These are phyloP conservation scores for Boletus pseudo-olivaceus DNA, from an alignment of 768 basidiomycete genomes.

Conservation along the genomic window DNA sequence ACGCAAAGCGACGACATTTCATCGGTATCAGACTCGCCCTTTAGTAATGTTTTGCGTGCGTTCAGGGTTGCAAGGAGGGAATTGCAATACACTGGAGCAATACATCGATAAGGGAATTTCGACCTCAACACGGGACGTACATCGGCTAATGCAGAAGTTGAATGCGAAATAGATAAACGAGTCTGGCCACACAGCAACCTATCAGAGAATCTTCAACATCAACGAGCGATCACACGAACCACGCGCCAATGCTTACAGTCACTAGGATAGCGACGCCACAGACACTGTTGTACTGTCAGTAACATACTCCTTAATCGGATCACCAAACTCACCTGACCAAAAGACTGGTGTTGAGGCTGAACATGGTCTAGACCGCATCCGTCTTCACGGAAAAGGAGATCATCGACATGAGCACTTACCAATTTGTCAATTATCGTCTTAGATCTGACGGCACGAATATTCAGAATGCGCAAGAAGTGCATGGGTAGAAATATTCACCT, in stretches of 20 bases:
- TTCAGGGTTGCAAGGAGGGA: constrained; percentile 61
- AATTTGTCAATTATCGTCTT: constrained; percentile 55
- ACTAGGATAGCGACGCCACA: constrained; percentile 58
- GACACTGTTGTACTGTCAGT: constrained; percentile 29
- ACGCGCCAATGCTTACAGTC: constrained; percentile 35
- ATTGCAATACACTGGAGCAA: constrained; percentile 51
- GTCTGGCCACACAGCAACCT: constrained; percentile 48
- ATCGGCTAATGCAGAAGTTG: constrained; percentile 60
- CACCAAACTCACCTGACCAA: constrained; percentile 22
- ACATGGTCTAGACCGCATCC: constrained; percentile 38
- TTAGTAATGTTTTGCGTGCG: constrained; percentile 50
- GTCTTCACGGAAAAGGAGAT: neutral
- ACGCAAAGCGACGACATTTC: constrained; percentile 31
- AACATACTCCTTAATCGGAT: too few relatives aligned
- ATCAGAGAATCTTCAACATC: neutral
- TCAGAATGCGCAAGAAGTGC: neutral
- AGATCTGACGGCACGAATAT: constrained; percentile 27
- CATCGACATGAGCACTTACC: constrained; percentile 7
- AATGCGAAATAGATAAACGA: constrained; percentile 64
- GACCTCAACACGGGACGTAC: constrained; percentile 34
- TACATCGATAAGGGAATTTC: neutral
- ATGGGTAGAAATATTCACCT: constrained; percentile 24
- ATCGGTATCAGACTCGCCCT: constrained; percentile 24
- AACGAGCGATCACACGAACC: neutral
- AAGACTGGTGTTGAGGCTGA: constrained; percentile 45